Percentiles rank a stretch among this genome's conserved stretches.
These are phyloP conservation scores for Dacryopinax primogenitus DNA, from an alignment of 768 basidiomycete species.

Conservation along the genomic window DNA sequence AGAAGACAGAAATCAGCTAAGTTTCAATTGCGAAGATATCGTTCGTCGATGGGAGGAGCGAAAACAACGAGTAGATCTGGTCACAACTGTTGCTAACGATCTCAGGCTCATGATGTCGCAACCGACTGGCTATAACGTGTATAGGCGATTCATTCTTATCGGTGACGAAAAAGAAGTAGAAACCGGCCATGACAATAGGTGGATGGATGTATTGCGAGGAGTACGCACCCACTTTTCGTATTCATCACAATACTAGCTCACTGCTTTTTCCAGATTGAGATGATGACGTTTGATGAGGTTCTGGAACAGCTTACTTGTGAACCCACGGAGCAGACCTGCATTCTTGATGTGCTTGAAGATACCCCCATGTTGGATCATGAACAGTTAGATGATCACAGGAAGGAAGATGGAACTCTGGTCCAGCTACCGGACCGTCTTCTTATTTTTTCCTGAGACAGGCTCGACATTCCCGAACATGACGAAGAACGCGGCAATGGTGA, in stretches of 20 bases:
- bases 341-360: too few relatives aligned
- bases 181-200: not conserved
- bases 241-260: too few relatives aligned
- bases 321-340: too few relatives aligned
- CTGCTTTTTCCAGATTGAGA: not conserved
- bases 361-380: too few relatives aligned
- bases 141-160: not conserved
- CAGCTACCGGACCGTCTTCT: too few relatives aligned
- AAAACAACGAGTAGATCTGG: not conserved
- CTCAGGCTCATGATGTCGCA: not conserved
- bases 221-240: not conserved
- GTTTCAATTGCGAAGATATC: not conserved
- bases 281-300: slow-evolving; percentile 5
- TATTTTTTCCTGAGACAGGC: too few relatives aligned
- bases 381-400: too few relatives aligned
- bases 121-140: not conserved
- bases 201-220: not conserved
- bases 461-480: too few relatives aligned
- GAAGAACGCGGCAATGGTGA: too few relatives aligned
- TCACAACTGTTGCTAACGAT: not conserved
- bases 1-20: not conserved
- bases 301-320: too few relatives aligned
- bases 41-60: not conserved
- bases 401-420: too few relatives aligned
- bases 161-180: not conserved